Conservation (phyloP, 306 rosid species). For the Sechiopsis laciniata region DNA sequence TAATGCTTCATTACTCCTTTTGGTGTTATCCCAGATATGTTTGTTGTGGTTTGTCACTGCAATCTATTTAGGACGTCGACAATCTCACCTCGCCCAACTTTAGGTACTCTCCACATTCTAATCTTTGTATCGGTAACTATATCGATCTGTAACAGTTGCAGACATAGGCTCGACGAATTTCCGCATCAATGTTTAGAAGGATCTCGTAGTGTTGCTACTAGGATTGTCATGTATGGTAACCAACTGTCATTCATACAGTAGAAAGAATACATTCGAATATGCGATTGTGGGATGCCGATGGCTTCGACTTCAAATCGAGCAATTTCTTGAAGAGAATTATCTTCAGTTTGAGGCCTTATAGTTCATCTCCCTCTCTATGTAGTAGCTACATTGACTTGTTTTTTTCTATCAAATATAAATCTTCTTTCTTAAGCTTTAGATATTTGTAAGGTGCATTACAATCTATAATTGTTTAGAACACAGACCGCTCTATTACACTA, state of each 20-base stretch:
- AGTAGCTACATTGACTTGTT: neutral
- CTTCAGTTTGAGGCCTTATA: neutral
- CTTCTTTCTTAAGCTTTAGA: neutral
- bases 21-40: constrained; percentile 53
- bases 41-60: constrained; percentile 69
- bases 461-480: neutral
- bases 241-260: neutral
- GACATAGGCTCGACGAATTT: neutral
- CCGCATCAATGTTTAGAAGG: neutral
- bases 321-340: neutral
- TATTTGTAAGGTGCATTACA: neutral
- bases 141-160: neutral
- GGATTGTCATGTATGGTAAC: neutral
- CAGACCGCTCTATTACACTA: neutral
- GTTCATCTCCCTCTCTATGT: neutral
- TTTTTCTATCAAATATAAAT: neutral
- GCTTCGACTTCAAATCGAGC: neutral
- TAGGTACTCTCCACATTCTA: constrained; percentile 32
- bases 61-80: constrained; percentile 70
- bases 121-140: neutral
- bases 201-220: constrained; percentile 8
- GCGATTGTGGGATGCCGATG: neutral
- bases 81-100: constrained; percentile 54
- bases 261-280: neutral
- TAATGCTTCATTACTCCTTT: neutral